Evolutionary conservation across 1,139 yeast species (phyloP).

Genomic region (Geotrichum europaeum): DNA sequence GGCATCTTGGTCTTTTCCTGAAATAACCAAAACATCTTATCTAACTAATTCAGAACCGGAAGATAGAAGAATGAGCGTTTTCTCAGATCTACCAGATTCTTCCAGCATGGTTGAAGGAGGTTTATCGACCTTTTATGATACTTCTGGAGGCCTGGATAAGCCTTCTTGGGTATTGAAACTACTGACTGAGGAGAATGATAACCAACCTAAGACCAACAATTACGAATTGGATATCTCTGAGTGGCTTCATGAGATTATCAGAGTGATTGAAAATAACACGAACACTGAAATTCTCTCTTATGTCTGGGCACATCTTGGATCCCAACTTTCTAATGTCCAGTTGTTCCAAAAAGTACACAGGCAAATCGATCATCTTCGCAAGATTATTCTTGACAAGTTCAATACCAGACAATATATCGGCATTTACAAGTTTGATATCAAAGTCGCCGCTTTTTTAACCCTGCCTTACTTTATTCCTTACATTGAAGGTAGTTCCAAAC

Average conservation of each 20-base stretch:
- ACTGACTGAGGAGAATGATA: background rate
- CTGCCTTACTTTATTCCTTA: slow-evolving; percentile 66
- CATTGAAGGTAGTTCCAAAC: slow-evolving; percentile 48
- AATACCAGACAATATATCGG: slow-evolving; percentile 22
- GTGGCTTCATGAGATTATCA: slow-evolving; percentile 50
- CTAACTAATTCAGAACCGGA: slow-evolving; percentile 40
- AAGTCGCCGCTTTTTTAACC: slow-evolving; percentile 58
- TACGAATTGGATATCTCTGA: slow-evolving; percentile 41
- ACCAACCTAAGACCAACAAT: slow-evolving; percentile 18
- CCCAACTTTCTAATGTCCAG: slow-evolving; percentile 60
- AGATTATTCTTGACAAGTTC: slow-evolving; percentile 54
- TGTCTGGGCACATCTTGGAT: slow-evolving; percentile 61
- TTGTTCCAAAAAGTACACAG: slow-evolving; percentile 46
- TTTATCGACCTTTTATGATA: background rate
- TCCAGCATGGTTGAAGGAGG: background rate
- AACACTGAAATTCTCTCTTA: slow-evolving; percentile 70
- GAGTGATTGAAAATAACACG: slow-evolving; percentile 47
- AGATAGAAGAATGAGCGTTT: slow-evolving; percentile 9
- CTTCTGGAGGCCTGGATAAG: background rate
- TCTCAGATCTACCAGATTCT: background rate
- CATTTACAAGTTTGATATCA: slow-evolving; percentile 51
- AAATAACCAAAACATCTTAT: slow-evolving; percentile 38
- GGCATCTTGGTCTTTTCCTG: slow-evolving; percentile 57
- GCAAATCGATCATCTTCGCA: slow-evolving; percentile 45
- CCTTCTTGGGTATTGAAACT: slow-evolving; percentile 1